Evolutionary conservation across 176 grass and related monocot genomes (phyloP).

Genomic region (Elaeis guineensis): DNA sequence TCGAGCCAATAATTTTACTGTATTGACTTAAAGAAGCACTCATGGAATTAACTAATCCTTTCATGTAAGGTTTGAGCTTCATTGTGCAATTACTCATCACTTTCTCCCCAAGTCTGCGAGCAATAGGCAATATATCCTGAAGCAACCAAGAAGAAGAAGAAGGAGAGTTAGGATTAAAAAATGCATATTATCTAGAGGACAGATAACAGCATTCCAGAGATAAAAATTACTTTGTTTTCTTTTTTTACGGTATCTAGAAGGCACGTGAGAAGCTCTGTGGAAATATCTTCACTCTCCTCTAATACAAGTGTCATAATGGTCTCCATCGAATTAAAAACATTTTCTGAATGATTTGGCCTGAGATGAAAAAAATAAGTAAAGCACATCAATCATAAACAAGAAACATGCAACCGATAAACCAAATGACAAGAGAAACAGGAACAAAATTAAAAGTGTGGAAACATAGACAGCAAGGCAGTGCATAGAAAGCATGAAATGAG

Average conservation of each 20-base stretch:
- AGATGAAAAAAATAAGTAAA: constrained; percentile 24
- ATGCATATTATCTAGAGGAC: not conserved
- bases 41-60: constrained; percentile 25
- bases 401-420: constrained; percentile 4
- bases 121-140: constrained; percentile 42
- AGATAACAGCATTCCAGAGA: constrained; percentile 7
- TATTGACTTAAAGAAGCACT: constrained; percentile 35
- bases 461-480: too few species aligned
- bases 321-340: constrained; percentile 52
- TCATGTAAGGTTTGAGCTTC: constrained; percentile 48
- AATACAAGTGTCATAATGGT: constrained; percentile 60
- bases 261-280: constrained; percentile 40
- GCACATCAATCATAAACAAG: constrained; percentile 6
- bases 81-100: constrained; percentile 39
- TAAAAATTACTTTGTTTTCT: constrained; percentile 38
- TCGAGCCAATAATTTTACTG: constrained; percentile 28
- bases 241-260: constrained; percentile 57
- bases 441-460: too few species aligned
- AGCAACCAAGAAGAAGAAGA: constrained; percentile 3
- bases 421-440: not conserved
- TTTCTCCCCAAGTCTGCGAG: constrained; percentile 51
- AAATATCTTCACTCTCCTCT: constrained; percentile 75
- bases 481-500: too few species aligned
- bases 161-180: not conserved
- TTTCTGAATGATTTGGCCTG: constrained; percentile 46